Conservation (phyloP, 257 asterid species). For the Forsythia viridissima region DNA sequence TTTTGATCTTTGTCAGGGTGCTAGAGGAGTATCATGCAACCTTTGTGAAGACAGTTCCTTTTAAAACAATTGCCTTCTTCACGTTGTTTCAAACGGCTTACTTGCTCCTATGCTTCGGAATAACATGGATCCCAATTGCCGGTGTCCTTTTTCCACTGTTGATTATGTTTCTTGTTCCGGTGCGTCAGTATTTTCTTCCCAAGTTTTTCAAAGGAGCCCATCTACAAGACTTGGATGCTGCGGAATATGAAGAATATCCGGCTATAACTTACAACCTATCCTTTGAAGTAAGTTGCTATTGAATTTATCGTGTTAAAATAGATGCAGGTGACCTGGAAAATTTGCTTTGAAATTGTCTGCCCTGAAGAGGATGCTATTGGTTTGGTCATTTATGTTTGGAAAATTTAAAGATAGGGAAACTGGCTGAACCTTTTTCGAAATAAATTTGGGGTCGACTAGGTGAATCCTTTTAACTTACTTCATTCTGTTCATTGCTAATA, state of each 20-base stretch:
- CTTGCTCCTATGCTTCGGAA: conserved; percentile 86
- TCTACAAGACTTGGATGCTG: conserved; percentile 91
- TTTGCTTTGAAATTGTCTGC: neutral
- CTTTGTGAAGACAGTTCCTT: conserved; percentile 92
- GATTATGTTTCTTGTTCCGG: conserved; percentile 95
- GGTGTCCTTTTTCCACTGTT: conserved; percentile 90
- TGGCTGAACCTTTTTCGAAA: neutral
- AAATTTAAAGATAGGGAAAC: neutral
- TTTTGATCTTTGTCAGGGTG: conserved; percentile 51
- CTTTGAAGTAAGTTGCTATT: conserved; percentile 52
- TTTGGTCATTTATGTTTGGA: neutral
- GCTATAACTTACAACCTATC: conserved; percentile 62
- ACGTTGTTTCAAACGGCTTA: conserved; percentile 83
- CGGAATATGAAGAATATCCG: conserved; percentile 95
- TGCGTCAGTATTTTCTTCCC: conserved; percentile 83
- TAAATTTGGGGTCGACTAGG: neutral
- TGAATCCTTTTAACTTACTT: neutral
- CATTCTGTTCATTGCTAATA: neutral
- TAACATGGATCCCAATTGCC: conserved; percentile 96
- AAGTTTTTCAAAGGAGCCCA: conserved; percentile 85
- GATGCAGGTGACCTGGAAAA: neutral
- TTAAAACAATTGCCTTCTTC: conserved; percentile 80
- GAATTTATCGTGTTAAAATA: neutral
- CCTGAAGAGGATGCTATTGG: neutral
- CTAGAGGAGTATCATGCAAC: conserved; percentile 79